These are phyloP conservation scores for Paulownia fortunei DNA, from an alignment of 257 asterid genomes.

Conservation along the genomic window DNA sequence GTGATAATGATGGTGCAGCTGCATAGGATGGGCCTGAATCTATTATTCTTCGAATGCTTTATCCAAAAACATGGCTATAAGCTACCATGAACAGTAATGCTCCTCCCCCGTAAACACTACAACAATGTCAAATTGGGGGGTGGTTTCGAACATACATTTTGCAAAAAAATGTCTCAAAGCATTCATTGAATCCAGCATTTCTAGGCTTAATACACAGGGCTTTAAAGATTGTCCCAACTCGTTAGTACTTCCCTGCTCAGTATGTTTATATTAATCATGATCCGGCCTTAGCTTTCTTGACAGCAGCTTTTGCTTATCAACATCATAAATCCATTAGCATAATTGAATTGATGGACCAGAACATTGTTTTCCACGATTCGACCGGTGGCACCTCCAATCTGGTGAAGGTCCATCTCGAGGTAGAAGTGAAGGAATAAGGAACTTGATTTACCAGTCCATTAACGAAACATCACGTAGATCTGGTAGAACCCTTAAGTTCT, in stretches of 20 bases:
- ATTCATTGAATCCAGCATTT: neutral
- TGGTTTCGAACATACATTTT: neutral
- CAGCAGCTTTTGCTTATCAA: conserved; percentile 15
- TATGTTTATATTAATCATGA: neutral
- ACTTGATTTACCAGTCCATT: neutral
- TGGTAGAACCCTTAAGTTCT: neutral
- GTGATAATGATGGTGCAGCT: conserved; percentile 22
- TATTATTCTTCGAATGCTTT: conserved; percentile 8
- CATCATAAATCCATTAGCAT: neutral
- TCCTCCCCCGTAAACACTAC: neutral
- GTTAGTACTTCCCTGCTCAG: neutral
- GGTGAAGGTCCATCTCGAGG: conserved; percentile 13
- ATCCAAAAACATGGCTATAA: neutral
- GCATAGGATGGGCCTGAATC: conserved; percentile 15
- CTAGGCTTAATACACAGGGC: neutral
- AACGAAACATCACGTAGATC: neutral
- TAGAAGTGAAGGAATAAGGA: neutral
- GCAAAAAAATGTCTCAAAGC: neutral
- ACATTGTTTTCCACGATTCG: conserved; percentile 21
- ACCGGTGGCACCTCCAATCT: neutral
- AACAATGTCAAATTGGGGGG: neutral
- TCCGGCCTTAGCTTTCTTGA: neutral
- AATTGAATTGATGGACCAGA: neutral
- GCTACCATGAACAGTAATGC: neutral
- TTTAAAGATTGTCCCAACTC: neutral